Evolutionary conservation across 176 grass and related monocot species (phyloP), one percentile per base, ranked within the genome.

Genomic region (Eragrostis curvula): DNA sequence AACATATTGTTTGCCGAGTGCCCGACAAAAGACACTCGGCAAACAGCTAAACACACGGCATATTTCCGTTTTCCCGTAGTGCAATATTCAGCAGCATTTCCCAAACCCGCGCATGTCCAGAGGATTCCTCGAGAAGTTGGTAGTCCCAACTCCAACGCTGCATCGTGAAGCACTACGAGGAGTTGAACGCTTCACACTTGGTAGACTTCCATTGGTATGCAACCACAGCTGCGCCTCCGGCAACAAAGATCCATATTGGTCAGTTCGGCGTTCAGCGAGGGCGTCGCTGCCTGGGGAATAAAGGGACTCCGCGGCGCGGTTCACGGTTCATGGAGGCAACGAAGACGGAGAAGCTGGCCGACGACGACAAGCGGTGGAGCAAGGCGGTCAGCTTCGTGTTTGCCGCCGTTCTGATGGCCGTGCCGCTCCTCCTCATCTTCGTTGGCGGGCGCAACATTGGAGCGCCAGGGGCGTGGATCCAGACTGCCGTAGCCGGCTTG

Each of bases 341-440:
- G 12, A 66, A n/a, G 60, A 39, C 21, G 29, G 12, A 51, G 27
- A 47, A 79, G 45, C 12, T 40, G 12, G 18, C 47, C 61, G 46
- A 66, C 20, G 61, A 21, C 16, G 63, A 39, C 45, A 79, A 52
- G 61, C 45, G 61, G 50, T 21, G 28, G 77, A 66, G 75, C 14
- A 74, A 75, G 42, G 23, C 23, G 3, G 50, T 32, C 18, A 75
- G 56, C 50, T 29, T n/a, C 69, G 23, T 61, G 61, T 58, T 88
- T 44, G 62, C 57, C 9, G 52, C 52, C 9, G n/a, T 75, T 20
- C 6, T 89, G 61, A 68, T 80, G 30, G n/a, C 69, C 61, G 53
- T 89, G 76, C 61, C 67, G 56, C 75, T 76, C 1, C 20, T 85
- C 65, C 30, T 65, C 11, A 16, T 88, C 61, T 14, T 88, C 75